These are phyloP conservation scores for Exobasidium cylindrosporum DNA, from an alignment of 1,284 basidiomycete genomes.

Conservation along the genomic window DNA sequence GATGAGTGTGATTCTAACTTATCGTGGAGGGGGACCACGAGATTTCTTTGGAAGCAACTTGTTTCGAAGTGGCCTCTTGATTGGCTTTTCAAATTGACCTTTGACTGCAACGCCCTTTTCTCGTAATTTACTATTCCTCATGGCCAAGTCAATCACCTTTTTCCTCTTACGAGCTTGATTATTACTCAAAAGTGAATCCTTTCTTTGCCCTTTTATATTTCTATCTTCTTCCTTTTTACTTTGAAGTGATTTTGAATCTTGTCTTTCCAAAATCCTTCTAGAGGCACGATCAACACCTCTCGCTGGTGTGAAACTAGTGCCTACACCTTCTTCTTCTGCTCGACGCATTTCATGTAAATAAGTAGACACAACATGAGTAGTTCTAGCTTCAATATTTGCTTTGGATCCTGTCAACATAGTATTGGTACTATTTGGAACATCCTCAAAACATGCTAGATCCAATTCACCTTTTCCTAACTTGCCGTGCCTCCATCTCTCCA, in stretches of 20 bases:
- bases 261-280: conserved; percentile 7
- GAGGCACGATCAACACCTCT: conserved; percentile 7
- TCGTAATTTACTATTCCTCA: conserved; percentile 2
- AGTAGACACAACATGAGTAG: background rate
- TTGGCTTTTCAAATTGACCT: background rate
- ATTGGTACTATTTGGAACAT: conserved; percentile 16
- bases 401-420: background rate
- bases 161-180: conserved; percentile 8
- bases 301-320: conserved; percentile 5
- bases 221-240: background rate
- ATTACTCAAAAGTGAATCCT: conserved; percentile 7
- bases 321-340: background rate
- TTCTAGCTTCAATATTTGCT: conserved; percentile 4
- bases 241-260: background rate
- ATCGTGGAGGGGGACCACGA: background rate
- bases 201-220: background rate
- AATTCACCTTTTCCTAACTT: conserved; percentile 44
- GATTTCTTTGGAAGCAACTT: background rate
- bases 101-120: conserved; percentile 4
- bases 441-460: conserved; percentile 36
- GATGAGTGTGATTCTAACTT: no score
- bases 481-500: conserved; percentile 45
- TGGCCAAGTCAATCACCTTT: background rate
- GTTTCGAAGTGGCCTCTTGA: no score
- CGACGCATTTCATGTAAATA: background rate